Evolutionary conservation across 495 filamentous ascomycete species (phyloP).

Genomic region (Talaromyces wortmannii): DNA sequence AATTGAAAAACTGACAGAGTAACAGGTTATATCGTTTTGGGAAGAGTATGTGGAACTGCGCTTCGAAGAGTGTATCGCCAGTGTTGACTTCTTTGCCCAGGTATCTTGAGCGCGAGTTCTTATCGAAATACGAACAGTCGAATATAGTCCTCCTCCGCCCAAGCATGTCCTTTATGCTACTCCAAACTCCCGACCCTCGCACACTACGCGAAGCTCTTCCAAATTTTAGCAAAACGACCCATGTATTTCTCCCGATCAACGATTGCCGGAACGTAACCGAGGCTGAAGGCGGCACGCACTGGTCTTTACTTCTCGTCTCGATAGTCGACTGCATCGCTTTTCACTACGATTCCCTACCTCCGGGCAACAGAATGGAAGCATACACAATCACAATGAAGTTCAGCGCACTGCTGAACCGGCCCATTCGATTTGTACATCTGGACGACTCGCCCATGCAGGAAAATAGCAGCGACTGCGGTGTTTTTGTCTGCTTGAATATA

Average conservation of each 20-base stretch:
- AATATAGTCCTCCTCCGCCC: constrained; percentile 89
- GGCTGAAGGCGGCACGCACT: constrained; percentile 88
- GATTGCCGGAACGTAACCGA: constrained; percentile 69
- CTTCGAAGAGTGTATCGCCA: neutral
- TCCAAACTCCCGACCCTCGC: constrained; percentile 70
- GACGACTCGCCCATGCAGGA: constrained; percentile 86
- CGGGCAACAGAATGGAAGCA: constrained; percentile 70
- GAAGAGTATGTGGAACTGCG: constrained; percentile 64
- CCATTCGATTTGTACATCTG: constrained; percentile 66
- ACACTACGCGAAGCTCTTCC: constrained; percentile 50
- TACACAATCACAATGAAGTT: constrained; percentile 56
- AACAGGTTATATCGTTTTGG: constrained; percentile 84
- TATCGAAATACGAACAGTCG: constrained; percentile 65
- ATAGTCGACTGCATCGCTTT: constrained; percentile 87
- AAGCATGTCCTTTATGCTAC: constrained; percentile 88
- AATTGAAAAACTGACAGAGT: neutral
- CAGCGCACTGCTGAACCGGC: constrained; percentile 52
- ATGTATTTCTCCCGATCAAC: constrained; percentile 97
- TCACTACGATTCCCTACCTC: constrained; percentile 89
- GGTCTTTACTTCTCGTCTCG: constrained; percentile 88
- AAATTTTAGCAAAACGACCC: constrained; percentile 73
- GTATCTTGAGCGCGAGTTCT: constrained; percentile 84
- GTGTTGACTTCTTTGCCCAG: constrained; percentile 27
- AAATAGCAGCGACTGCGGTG: constrained; percentile 88
- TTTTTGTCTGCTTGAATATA: constrained; percentile 95